Evolutionary conservation across 345 rosid species (phyloP).

Genomic region (Eucalyptus viminalis): DNA sequence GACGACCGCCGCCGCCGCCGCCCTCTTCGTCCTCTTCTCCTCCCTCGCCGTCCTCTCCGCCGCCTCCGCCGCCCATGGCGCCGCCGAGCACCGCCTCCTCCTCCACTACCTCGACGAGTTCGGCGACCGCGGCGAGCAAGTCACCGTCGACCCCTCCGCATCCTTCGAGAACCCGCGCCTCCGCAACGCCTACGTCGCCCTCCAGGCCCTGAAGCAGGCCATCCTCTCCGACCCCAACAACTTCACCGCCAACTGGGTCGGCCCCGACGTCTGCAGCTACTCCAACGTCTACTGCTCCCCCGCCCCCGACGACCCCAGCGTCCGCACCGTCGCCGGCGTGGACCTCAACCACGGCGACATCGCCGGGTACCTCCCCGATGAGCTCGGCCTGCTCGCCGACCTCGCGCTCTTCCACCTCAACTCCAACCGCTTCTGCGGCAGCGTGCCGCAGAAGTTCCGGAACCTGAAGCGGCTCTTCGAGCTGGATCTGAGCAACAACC

Average conservation of each 20-base stretch:
- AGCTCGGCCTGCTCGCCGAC: slow-evolving; percentile 59
- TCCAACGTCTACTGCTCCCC: slow-evolving; percentile 44
- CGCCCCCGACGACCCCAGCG: slow-evolving; percentile 35
- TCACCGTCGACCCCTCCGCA: neutral
- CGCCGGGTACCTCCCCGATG: slow-evolving; percentile 61
- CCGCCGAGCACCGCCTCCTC: neutral
- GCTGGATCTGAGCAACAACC: slow-evolving; percentile 75
- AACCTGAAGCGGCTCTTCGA: slow-evolving; percentile 41
- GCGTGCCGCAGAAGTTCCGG: slow-evolving; percentile 35
- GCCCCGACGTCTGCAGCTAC: slow-evolving; percentile 62
- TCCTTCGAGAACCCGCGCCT: neutral
- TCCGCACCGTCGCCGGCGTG: slow-evolving; percentile 64
- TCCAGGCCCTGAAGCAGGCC: slow-evolving; percentile 77
- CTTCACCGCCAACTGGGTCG: slow-evolving; percentile 41
- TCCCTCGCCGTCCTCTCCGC: neutral
- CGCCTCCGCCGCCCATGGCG: neutral
- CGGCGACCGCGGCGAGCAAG: neutral
- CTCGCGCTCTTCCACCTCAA: slow-evolving; percentile 72
- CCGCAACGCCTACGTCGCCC: slow-evolving; percentile 10
- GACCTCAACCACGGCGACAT: slow-evolving; percentile 78
- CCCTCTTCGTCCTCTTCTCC: neutral
- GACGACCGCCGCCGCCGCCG: neutral
- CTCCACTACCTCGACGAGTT: neutral
- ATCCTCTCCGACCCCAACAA: slow-evolving; percentile 61
- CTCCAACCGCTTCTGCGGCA: slow-evolving; percentile 64